Evolutionary conservation across 139 green algal genomes (phyloP).

Genomic region (Ettlia oleoabundans): DNA sequence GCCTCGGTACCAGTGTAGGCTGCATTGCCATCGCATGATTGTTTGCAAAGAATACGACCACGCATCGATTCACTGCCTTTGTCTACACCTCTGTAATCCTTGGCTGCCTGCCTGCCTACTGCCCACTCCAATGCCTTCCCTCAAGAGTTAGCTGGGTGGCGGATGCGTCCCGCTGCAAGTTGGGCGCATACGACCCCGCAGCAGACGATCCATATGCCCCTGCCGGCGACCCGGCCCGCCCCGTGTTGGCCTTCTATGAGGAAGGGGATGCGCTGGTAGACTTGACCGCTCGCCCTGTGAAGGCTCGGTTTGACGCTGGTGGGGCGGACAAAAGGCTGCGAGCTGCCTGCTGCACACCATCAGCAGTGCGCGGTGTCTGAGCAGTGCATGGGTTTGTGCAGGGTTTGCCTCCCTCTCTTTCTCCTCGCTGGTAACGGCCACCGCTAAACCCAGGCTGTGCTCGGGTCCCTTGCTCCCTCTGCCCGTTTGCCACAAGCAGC

Average conservation of each 20-base stretch:
- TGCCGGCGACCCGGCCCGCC: neutral
- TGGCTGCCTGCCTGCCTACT: neutral
- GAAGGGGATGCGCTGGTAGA: neutral
- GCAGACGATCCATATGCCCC: slow-evolving; percentile 25
- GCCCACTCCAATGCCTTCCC: too few relatives aligned
- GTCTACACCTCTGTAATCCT: neutral
- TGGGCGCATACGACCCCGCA: neutral
- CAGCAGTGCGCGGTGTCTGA: neutral
- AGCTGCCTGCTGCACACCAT: neutral
- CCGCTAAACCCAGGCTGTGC: too few relatives aligned
- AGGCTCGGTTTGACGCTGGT: slow-evolving; percentile 4
- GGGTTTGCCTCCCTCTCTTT: neutral
- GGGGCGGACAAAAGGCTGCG: neutral
- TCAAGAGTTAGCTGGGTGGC: slow-evolving; percentile 19
- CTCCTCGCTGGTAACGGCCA: neutral
- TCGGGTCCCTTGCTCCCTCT: neutral
- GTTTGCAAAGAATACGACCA: too few relatives aligned
- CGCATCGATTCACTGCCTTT: too few relatives aligned
- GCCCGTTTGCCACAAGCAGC: neutral
- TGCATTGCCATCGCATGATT: neutral
- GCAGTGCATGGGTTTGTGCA: neutral
- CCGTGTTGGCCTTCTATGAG: neutral
- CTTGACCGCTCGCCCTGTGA: neutral
- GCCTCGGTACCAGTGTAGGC: neutral
- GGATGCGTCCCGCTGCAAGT: slow-evolving; percentile 17